Base-by-base conservation (phyloP, 2,329 filamentous ascomycete species). In the Bipolaris cookei region DNA sequence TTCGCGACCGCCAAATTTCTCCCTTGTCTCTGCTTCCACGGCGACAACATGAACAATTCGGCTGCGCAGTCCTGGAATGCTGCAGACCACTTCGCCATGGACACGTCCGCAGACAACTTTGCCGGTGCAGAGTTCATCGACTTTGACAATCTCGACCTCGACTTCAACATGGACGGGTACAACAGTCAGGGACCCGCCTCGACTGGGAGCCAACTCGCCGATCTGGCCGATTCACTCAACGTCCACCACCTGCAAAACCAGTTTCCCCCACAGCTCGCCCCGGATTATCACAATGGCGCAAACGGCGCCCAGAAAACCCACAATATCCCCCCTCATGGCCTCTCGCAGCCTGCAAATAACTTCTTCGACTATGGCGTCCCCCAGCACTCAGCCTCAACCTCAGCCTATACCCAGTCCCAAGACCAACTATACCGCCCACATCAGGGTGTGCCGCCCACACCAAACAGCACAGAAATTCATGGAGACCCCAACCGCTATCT, bases 381-480 rank as follows among this genome's bases (percentile, higher is more conserved):
- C 8, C 65, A 62, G 25, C 65, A 62, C 58, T 71, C 75, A 60
- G 72, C 77, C 21, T 73, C 74, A 42, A 76, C 78, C 20, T 63
- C 68, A 10, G 67, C 70, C 35, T 78, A 76, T 63, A 69, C 74
- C 28, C 72, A 72, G 41, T 80, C 81, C 34, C 78, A 79, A 44
- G 77, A 79, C 20, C 71, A 72, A 3, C 62, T 62, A 64, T 82
- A 77, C 53, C 83, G 76, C 49, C 81, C 84, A 57, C 83, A 82
- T 61, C 81, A 83, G 57, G 86, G 89, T 50, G 85, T 92, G 6
- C 91, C 91, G 5, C 90, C 90, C 2, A 95, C 91, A 13, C 91
- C 91, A 0, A 91, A 90, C 72, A 94, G 91, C 72, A 82, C 92
- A 23, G 90, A 94, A 70, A 85, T 94, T 77, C 87, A 89, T 64